phyloP scores from a whole-genome alignment of 2,329 filamentous ascomycete species.

The Fusarium bulbicola region DNA sequence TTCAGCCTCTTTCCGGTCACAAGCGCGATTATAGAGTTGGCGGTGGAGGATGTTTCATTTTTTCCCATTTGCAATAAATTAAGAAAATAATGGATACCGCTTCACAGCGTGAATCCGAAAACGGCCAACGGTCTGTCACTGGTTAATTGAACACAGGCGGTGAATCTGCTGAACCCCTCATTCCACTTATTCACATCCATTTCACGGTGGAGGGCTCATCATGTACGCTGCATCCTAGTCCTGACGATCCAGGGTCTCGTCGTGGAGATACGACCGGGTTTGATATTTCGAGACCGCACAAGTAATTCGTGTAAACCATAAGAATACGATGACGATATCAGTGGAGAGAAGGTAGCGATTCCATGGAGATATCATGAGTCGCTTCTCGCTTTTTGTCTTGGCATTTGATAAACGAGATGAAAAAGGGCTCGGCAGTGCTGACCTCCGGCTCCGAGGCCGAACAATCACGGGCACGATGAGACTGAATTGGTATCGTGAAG shows the following conservation, averaged over 20 bases:
- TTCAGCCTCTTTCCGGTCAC: conserved; percentile 5
- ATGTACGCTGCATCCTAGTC: not conserved
- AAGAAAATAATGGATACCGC: conserved; percentile 14
- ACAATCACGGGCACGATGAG: conserved; percentile 19
- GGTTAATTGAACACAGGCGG: conserved; percentile 11
- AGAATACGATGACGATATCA: conserved; percentile 17
- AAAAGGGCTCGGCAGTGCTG: not conserved
- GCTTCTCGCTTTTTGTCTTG: conserved; percentile 15
- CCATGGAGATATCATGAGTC: conserved; percentile 3
- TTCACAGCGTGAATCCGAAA: conserved; percentile 9
- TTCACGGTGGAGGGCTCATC: conserved; percentile 9
- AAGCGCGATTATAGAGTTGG: conserved; percentile 1
- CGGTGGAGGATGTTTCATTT: conserved; percentile 17
- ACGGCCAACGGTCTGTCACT: conserved; percentile 1
- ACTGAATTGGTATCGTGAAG: not conserved
- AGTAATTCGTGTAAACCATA: conserved; percentile 9
- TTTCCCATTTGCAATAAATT: not conserved
- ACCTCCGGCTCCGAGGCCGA: conserved; percentile 24
- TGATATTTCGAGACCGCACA: not conserved
- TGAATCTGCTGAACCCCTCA: conserved; percentile 30
- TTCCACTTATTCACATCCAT: conserved; percentile 16
- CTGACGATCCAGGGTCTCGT: conserved; percentile 32
- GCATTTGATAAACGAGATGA: conserved; percentile 29
- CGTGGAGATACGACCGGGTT: conserved; percentile 11
- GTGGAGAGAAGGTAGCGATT: conserved; percentile 12